phyloP scores from a whole-genome alignment of 108 stramenopile species.

The Fragilariopsis cylindrus region DNA sequence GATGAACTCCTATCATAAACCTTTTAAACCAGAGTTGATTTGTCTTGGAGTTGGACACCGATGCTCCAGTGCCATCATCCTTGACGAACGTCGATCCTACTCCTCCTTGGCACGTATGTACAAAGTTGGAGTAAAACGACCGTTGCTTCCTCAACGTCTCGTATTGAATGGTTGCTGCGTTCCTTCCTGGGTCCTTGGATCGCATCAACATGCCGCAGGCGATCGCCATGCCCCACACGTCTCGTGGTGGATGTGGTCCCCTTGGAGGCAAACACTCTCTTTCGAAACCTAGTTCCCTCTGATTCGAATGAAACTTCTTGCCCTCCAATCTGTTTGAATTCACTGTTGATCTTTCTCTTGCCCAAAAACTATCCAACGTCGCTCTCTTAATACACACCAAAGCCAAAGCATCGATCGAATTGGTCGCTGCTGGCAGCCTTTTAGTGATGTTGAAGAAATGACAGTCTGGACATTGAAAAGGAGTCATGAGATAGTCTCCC shows the following conservation, averaged over 20 bases:
- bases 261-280: neutral
- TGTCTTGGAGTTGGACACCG: neutral
- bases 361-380: slow-evolving; percentile 59
- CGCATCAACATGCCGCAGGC: neutral
- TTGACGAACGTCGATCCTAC: neutral
- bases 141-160: neutral
- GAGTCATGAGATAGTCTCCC: slow-evolving; percentile 38
- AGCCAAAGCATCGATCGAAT: slow-evolving; percentile 13
- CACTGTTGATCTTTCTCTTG: slow-evolving; percentile 41
- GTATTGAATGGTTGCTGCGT: neutral
- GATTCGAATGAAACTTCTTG: neutral
- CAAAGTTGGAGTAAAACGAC: neutral
- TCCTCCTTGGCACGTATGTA: neutral
- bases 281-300: neutral
- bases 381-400: slow-evolving; percentile 34
- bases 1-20: slow-evolving; percentile 14
- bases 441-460: slow-evolving; percentile 37
- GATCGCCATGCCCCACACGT: neutral
- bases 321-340: neutral
- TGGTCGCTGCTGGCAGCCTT: neutral
- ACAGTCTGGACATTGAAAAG: slow-evolving; percentile 58
- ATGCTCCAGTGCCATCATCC: neutral
- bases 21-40: neutral
- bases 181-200: neutral
- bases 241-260: neutral